Base-by-base conservation (phyloP, 1,284 basidiomycete species). In the Heliocybe sulcata region DNA sequence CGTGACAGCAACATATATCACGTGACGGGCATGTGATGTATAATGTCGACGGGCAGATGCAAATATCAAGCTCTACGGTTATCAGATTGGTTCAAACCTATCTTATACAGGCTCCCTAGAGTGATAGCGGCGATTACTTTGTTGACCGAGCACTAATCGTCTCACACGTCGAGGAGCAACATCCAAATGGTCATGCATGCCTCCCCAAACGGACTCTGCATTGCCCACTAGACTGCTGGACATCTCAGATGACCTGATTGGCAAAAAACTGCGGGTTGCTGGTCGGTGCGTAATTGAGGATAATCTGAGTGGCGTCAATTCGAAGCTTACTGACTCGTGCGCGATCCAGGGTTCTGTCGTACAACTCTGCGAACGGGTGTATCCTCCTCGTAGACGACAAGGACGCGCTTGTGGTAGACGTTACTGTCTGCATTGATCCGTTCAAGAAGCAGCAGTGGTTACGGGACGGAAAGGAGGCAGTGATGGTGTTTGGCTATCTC, bases 401-500 rank as follows among this genome's bases (percentile, higher is more conserved):
- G 22, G 8, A 14, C 11, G 23, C 27, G 20, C 23, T 49, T 4
- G 22, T 49, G 47, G 47, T 49, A 16, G 47, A 49, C n/a, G 47
- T 49, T 6, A 26, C 20, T 3, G 6, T 49, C 4, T 49, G 47
- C n/a, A 16, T 29, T 4, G 47, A 49, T 22, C 47, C 47, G 4
- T 49, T 16, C 47, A 20, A 26, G 47, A 8, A 22, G 26, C 20
- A 29, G 14, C 6, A 61, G 25, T 85, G 83, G 83, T 69, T 75
- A 33, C 66, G 71, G 53, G 81, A 85, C 57, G 71, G 69, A n/a
- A 71, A 79, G 59, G 67, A 71, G 56, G 71, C 70, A 33, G 67
- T 83, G 35, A 76, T 78, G 68, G 75, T 74, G 19, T 64, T 85
- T 52, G 83, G 83, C 23, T 72, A 82, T 64, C 66, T 85, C 53